These are phyloP conservation scores for Lagenidium giganteum DNA, from an alignment of 352 stramenopile species.

Conservation along the genomic window DNA sequence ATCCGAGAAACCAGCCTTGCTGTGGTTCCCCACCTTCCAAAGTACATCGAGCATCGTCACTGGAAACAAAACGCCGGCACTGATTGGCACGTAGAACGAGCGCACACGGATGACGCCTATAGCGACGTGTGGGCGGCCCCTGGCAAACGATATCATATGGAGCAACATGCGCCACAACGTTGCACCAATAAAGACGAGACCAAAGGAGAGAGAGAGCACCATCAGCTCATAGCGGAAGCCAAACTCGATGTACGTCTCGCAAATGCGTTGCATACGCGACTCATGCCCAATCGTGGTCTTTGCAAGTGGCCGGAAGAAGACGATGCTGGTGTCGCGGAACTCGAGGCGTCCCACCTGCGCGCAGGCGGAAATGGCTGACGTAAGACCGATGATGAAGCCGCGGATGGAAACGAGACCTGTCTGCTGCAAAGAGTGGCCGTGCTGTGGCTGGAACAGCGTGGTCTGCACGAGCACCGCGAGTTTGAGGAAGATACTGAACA, in stretches of 20 bases:
- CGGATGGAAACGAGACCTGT: conserved; percentile 7
- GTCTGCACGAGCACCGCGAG: background rate
- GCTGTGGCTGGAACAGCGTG: background rate
- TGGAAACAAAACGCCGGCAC: background rate
- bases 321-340: conserved; percentile 12
- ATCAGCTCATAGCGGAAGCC: conserved; percentile 9
- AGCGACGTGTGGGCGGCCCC: background rate
- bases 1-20: no score
- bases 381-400: conserved; percentile 1
- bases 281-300: background rate
- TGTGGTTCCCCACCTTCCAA: no score
- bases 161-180: background rate
- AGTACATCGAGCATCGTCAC: conserved; percentile 1
- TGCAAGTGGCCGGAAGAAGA: background rate
- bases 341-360: conserved; percentile 5
- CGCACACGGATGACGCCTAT: conserved; percentile 3
- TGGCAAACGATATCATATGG: background rate
- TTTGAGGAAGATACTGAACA: conserved; percentile 15
- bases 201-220: background rate
- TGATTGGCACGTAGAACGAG: conserved; percentile 12
- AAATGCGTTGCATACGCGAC: no score
- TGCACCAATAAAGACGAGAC: background rate
- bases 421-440: background rate
- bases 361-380: conserved; percentile 1
- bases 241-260: conserved; percentile 11